Conservation (phyloP, 2,329 filamentous ascomycete species). For the Diatrype stigma region DNA sequence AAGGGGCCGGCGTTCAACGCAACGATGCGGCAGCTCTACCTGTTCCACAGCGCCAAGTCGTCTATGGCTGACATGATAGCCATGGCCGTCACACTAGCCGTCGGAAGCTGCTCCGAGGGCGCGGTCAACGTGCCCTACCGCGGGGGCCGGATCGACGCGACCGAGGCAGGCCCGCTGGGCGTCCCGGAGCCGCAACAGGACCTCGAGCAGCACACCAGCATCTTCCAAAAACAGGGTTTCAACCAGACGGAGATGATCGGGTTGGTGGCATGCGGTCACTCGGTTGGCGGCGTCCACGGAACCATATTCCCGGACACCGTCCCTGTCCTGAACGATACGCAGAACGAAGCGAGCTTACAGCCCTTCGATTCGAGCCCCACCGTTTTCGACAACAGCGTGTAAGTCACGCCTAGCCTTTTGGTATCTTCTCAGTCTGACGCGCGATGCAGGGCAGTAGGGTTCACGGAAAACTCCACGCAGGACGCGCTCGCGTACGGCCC, state of each 20-base stretch:
- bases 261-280: slow-evolving; percentile 25
- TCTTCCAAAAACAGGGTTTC: slow-evolving; percentile 22
- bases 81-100: slow-evolving; percentile 25
- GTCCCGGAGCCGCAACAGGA: slow-evolving; percentile 22
- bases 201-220: slow-evolving; percentile 19
- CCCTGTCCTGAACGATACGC: slow-evolving; percentile 10
- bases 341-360: slow-evolving; percentile 1
- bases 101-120: slow-evolving; percentile 22
- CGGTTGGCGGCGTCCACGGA: slow-evolving; percentile 12
- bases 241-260: slow-evolving; percentile 21
- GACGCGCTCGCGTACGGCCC: slow-evolving; percentile 21
- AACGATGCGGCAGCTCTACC: slow-evolving; percentile 16
- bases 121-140: slow-evolving; percentile 19
- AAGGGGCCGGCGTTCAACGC: slow-evolving; percentile 23
- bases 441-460: slow-evolving; percentile 4
- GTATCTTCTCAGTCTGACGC: not conserved
- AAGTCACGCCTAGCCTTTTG: not conserved
- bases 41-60: slow-evolving; percentile 6
- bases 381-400: slow-evolving; percentile 17
- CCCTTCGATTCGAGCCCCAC: slow-evolving; percentile 17
- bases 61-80: slow-evolving; percentile 25
- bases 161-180: slow-evolving; percentile 20
- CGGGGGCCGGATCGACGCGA: slow-evolving; percentile 23
- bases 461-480: slow-evolving; percentile 20
- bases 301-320: not conserved